These are phyloP conservation scores for Coccomyxa sp. DNA, from an alignment of 139 green algal genomes.

Conservation along the genomic window DNA sequence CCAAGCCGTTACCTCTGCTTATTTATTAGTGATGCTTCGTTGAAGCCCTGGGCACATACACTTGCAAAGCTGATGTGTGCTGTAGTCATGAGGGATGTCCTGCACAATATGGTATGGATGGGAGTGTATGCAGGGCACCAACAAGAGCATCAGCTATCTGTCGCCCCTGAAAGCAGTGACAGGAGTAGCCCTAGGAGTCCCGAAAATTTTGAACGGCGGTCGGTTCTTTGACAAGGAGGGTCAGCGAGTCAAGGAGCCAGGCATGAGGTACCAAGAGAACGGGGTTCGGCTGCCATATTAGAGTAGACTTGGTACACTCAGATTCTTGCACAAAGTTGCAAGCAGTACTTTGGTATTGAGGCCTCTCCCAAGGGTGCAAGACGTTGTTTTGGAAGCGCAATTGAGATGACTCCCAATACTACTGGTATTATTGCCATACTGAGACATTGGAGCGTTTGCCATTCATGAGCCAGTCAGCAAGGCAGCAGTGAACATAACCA, in stretches of 20 bases:
- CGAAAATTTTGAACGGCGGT: constrained; percentile 53
- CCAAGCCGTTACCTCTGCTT: too few species aligned
- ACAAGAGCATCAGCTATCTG: constrained; percentile 47
- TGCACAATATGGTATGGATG: not conserved
- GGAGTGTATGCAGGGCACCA: constrained; percentile 10
- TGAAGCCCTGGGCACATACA: not conserved
- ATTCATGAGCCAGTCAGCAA: too few species aligned
- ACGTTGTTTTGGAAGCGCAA: too few species aligned
- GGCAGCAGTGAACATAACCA: too few species aligned
- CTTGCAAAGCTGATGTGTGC: not conserved
- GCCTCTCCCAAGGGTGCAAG: too few species aligned
- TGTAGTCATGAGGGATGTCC: not conserved
- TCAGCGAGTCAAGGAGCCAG: constrained; percentile 17
- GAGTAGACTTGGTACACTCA: too few species aligned
- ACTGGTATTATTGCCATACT: too few species aligned
- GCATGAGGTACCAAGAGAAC: constrained; percentile 21
- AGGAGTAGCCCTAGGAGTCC: constrained; percentile 33
- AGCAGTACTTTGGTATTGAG: too few species aligned
- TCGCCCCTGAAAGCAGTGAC: constrained; percentile 28
- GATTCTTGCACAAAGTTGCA: too few species aligned
- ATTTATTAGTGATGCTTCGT: not conserved
- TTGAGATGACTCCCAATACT: too few species aligned
- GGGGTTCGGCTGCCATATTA: constrained; percentile 23
- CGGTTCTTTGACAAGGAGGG: constrained; percentile 63
- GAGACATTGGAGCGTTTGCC: too few species aligned